Base-by-base conservation (phyloP, 2,329 filamentous ascomycete species). In the Ophiostoma sp. region DNA sequence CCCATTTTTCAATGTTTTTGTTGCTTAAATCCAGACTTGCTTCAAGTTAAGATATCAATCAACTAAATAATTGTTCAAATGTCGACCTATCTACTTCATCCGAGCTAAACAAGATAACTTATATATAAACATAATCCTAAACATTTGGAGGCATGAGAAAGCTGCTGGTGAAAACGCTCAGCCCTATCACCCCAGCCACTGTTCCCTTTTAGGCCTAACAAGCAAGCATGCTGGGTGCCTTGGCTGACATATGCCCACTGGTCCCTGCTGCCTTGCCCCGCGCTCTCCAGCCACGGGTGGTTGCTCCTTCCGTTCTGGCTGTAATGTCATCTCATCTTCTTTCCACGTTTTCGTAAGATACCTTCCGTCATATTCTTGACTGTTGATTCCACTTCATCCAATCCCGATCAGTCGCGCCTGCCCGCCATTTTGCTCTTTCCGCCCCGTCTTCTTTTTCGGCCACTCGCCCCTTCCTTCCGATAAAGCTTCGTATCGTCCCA, bases 251-350 rank as follows among this genome's bases (percentile, higher is more conserved):
- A 27, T 38, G 38, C 38, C 8, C 8, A 4, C n/a, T n/a, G 14
- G 47, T 52, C 47, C 7, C 18, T 18, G 47, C 47, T 55, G 49
- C 49, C 47, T 65, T 27, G 38, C 38, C 60, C 40, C 49, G 41
- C 47, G 41, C 27, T 27, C 27, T 27, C 12, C n/a, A 55, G 60
- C 41, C 27, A 27, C 27, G 27, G 27, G 27, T 27, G 41, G 36
- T 40, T 58, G 8, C 66, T 52, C 66, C 66, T 67, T 64, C 52
- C 66, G 5, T 9, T 55, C 49, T 55, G 11, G 49, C 49, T 55
- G n/a, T 55, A 27, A 27, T 27, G 27, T 55, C 18, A 55, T 55
- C 49, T 55, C 49, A 18, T 55, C 49, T 18, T 14, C 18, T 9
- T 12, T n/a, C 7, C 49, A 55, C 11, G 27, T 55, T 18, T 55